These are phyloP conservation scores for Podila epicladia DNA, from an alignment of 192 early-diverging fungal species.

Conservation along the genomic window DNA sequence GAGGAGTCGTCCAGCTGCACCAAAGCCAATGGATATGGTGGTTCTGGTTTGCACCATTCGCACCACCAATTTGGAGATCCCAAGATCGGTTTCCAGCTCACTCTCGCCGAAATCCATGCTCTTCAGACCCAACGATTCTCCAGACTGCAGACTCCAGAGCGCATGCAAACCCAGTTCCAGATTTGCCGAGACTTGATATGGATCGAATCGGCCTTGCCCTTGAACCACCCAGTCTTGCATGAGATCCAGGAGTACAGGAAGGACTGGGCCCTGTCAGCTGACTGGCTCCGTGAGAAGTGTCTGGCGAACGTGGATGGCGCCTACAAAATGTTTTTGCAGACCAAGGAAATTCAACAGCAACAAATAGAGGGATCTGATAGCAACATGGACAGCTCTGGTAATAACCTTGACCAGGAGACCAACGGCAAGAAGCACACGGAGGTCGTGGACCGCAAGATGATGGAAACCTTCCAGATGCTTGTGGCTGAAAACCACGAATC, in stretches of 20 bases:
- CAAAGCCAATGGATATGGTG: constrained; percentile 3
- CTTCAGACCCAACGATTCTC: constrained; percentile 44
- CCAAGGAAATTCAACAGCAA: constrained; percentile 8
- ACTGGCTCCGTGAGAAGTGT: constrained; percentile 49
- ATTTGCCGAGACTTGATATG: constrained; percentile 39
- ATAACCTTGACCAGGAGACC: not conserved
- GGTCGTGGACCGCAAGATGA: constrained; percentile 49
- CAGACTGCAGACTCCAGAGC: constrained; percentile 13
- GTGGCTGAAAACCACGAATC: constrained; percentile 55
- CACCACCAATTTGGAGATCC: constrained; percentile 26
- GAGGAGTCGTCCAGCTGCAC: constrained; percentile 29
- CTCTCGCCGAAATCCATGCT: constrained; percentile 33
- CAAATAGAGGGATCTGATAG: not conserved
- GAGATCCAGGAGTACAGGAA: constrained; percentile 49
- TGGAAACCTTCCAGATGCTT: constrained; percentile 50
- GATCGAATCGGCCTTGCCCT: constrained; percentile 46
- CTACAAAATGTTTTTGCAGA: constrained; percentile 51
- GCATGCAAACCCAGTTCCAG: constrained; percentile 36
- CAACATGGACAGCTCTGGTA: not conserved
- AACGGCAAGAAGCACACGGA: constrained; percentile 21
- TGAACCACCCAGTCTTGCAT: constrained; percentile 47
- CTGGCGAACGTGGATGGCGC: constrained; percentile 43
- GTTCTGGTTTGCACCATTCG: constrained; percentile 14
- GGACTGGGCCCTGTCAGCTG: constrained; percentile 46
- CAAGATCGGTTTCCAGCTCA: constrained; percentile 21